Base-by-base conservation (phyloP, 169 alveolate genomes). In the Plasmodium relictum region DNA sequence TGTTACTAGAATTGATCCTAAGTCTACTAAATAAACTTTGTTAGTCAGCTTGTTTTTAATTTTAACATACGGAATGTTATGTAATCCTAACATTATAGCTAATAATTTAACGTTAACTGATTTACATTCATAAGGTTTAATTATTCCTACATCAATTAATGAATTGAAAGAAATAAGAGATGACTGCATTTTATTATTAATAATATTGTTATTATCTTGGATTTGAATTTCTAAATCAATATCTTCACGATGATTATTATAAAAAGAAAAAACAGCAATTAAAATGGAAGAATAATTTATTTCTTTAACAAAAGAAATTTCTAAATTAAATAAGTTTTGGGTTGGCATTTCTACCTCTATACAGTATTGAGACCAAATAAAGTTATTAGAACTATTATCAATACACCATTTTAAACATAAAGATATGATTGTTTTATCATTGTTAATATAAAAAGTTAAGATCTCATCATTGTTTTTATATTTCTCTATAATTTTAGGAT, bases 241-340 rank as follows among this genome's bases (percentile, higher is more conserved):
- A 18, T 76, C 88, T 54, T 76, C 88, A 41, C 63, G 68, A 52
- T 62, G 74, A 54, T 63, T 31, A 39, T 76, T 76, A 26, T 62
- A 76, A 65, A 76, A 76, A 26, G 74, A 62, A 22, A 76, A 76
- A 26, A 76, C 56, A 6, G 73, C 88, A 52, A 56, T 44, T 45
- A 76, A 56, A 10, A 76, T 69, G 39, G 88, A 76, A 9, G 88
- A 76, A 62, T 41, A 61, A 56, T 76, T 76, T 24, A 76, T 76
- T 76, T 76, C 88, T 68, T 76, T 76, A 45, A 76, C 88, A 54
- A 76, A 76, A 39, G 88, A 76, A 76, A 76, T 71, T 24, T 76
- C 88, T 0, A 76, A 56, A 37, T 44, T 65, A 42, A 76, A 76
- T 42, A 41, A 22, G n/a, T 61, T 66, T 18, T 66, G 50, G 41